Base-by-base conservation (phyloP, 306 rosid species). In the Cicer cuneatum region DNA sequence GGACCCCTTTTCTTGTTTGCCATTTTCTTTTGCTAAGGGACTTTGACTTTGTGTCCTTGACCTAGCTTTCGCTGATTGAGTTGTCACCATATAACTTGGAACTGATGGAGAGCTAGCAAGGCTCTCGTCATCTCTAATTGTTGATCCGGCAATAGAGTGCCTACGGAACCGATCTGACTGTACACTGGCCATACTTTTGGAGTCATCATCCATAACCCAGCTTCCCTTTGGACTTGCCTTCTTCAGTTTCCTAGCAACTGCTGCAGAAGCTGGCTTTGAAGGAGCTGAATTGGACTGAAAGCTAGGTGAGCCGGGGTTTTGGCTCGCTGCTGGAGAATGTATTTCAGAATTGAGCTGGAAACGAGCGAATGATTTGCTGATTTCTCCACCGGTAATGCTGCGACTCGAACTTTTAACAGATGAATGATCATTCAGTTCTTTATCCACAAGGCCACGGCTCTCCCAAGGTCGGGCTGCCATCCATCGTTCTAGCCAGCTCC, bases 401-500 rank as follows among this genome's bases (percentile, higher is more conserved):
- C 87, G 86, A 71, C 85, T 85, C 7, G 74, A 75, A 48, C 96
- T 87, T 84, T 72, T 90, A 58, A 88, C 80, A 4, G 98, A 88
- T 78, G 90, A 78, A 29, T 58, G 83, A 11, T 90, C 96, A 8
- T 83, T 87, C 51, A 53, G 57, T 18, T 92, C 98, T 81, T 88
- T 92, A 63, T 90, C 92, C 37, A 69, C 33, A 52, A 35, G 43
- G 76, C 82, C 60, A 56, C 81, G 88, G 74, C 80, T 77, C 79
- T 95, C 99, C 83, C 85, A 90, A 10, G 96, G 86, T 41, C 88
- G 84, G 9, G 96, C 93, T 43, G 98, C 98, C 88, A 86, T 95
- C 98, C 99, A 95, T 74, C 99, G 84, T 76, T 95, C 99, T 69
- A 90, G 82, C 99, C 99, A 95, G 86, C 98, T 92, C 99, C 99